phyloP scores from a whole-genome alignment of 2,329 filamentous ascomycete genomes.

The Teratosphaeria viscida region DNA sequence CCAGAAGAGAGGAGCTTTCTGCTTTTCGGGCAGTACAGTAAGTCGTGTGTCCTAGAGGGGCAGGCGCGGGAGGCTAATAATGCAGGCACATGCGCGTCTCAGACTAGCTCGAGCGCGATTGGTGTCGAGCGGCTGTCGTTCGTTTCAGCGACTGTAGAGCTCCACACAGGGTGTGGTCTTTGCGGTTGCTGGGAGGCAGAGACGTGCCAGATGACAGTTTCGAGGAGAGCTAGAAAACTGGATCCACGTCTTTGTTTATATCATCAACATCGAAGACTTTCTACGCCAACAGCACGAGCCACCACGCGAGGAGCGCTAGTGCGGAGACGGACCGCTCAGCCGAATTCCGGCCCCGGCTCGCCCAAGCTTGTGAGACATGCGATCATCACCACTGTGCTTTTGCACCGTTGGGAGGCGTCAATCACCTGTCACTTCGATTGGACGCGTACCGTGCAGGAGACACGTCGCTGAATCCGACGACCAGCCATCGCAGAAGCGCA shows the following conservation, averaged over 20 bases:
- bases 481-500: not conserved
- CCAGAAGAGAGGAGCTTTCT: not conserved
- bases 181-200: not conserved
- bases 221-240: not conserved
- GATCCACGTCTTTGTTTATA: not conserved
- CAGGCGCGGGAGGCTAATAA: not conserved
- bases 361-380: not conserved
- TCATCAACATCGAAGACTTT: not conserved
- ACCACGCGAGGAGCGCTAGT: not conserved
- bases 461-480: not conserved
- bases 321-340: not conserved
- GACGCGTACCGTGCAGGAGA: not conserved
- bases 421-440: not conserved
- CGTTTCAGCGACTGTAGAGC: not conserved
- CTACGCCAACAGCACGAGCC: not conserved
- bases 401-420: not conserved
- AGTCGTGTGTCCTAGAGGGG: not conserved
- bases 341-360: not conserved
- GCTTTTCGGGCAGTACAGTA: not conserved
- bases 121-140: not conserved
- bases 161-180: not conserved
- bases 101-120: not conserved
- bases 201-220: not conserved
- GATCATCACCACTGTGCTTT: not conserved
- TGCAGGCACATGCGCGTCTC: not conserved